Evolutionary conservation across 2,329 filamentous ascomycete genomes (phyloP).

Genomic region (Scortechinia acanthostroma): DNA sequence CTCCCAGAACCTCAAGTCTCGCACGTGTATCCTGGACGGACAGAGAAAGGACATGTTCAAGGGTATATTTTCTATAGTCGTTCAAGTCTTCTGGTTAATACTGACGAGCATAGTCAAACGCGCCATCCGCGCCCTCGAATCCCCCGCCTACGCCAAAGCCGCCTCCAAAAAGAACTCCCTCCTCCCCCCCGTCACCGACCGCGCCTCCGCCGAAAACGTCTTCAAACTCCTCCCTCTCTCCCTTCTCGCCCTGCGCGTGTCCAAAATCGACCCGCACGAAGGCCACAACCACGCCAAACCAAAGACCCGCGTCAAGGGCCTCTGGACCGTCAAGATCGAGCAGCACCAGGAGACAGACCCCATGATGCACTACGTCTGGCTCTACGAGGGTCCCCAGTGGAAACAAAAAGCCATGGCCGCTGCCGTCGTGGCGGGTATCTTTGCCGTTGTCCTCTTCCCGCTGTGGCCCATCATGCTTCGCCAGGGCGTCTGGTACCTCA

Average conservation of each 20-base stretch:
- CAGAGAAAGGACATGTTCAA: slow-evolving; percentile 98
- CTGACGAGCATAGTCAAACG: slow-evolving; percentile 78
- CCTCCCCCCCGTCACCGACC: slow-evolving; percentile 81
- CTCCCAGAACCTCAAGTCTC: slow-evolving; percentile 75
- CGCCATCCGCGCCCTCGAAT: slow-evolving; percentile 82
- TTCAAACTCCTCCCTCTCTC: slow-evolving; percentile 94
- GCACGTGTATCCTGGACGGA: slow-evolving; percentile 88
- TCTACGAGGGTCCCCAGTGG: slow-evolving; percentile 89
- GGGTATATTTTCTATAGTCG: slow-evolving; percentile 41
- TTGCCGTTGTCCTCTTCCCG: slow-evolving; percentile 87
- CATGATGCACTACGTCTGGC: slow-evolving; percentile 91
- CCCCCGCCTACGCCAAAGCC: slow-evolving; percentile 82
- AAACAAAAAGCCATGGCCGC: slow-evolving; percentile 88
- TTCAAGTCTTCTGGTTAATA: slow-evolving; percentile 2
- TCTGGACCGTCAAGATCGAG: slow-evolving; percentile 93
- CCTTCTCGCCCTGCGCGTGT: slow-evolving; percentile 83
- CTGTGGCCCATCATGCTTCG: slow-evolving; percentile 89
- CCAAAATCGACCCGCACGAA: slow-evolving; percentile 71
- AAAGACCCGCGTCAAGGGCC: slow-evolving; percentile 85
- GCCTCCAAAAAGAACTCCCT: slow-evolving; percentile 75
- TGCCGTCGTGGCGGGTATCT: slow-evolving; percentile 75
- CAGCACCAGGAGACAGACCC: slow-evolving; percentile 85
- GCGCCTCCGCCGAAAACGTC: slow-evolving; percentile 79
- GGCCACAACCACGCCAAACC: slow-evolving; percentile 61
- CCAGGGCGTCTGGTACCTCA: slow-evolving; percentile 93